A percentile compares a stretch with the other conserved stretches of the same genome.
Evolutionary conservation across 768 basidiomycete genomes (phyloP).

Genomic region (Lentinula boryana): DNA sequence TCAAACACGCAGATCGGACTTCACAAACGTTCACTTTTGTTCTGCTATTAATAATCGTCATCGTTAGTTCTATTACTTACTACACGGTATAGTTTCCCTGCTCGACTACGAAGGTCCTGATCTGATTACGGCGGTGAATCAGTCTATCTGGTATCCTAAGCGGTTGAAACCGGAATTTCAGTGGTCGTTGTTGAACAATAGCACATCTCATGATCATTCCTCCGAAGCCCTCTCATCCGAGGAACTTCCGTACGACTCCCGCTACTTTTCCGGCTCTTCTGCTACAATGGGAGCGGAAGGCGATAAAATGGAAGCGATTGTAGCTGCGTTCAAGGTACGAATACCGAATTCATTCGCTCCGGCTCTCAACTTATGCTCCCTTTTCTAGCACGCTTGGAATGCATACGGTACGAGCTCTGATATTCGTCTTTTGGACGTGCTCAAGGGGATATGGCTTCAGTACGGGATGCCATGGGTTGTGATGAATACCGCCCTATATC

Average conservation of each 20-base stretch:
- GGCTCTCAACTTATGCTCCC: conserved; percentile 6
- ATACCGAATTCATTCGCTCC: background rate
- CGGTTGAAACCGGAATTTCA: background rate
- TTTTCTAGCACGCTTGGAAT: conserved; percentile 49
- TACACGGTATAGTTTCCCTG: background rate
- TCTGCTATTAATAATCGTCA: background rate
- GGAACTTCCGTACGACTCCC: background rate
- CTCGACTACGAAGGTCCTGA: background rate
- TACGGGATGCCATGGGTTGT: conserved; percentile 65
- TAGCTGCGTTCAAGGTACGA: conserved; percentile 57
- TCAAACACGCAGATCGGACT: background rate
- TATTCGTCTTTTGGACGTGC: background rate
- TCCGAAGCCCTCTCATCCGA: background rate
- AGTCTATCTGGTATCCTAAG: background rate
- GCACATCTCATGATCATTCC: background rate
- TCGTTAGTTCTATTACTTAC: background rate
- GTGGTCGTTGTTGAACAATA: too few relatives aligned
- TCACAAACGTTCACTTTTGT: background rate
- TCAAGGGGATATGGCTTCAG: conserved; percentile 24
- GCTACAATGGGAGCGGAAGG: conserved; percentile 29
- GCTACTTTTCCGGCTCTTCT: background rate
- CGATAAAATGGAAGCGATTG: conserved; percentile 45
- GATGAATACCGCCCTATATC: conserved; percentile 73
- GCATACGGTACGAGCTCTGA: conserved; percentile 47
- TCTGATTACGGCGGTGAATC: background rate